phyloP scores from a whole-genome alignment of 192 early-diverging fungal genomes.

The Jimgerdemannia lactiflua region DNA sequence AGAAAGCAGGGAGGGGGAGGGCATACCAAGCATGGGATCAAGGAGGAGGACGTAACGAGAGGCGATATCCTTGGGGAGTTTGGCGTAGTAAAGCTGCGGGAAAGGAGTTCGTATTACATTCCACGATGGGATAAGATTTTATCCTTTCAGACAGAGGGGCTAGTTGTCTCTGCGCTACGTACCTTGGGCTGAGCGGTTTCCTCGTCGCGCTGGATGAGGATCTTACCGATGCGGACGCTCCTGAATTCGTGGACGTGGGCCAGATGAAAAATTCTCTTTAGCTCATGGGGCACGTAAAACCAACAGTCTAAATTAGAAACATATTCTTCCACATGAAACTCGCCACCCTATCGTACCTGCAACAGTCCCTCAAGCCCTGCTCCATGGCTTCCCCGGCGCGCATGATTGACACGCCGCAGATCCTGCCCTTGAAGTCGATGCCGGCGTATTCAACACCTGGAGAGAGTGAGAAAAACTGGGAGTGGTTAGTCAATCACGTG shows the following conservation, averaged over 20 bases:
- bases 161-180: background rate
- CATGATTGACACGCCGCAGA: conserved; percentile 97
- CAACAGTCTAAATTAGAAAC: background rate
- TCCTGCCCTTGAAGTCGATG: conserved; percentile 77
- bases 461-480: conserved; percentile 11
- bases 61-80: conserved; percentile 85
- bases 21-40: conserved; percentile 90
- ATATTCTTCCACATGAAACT: background rate
- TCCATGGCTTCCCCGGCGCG: conserved; percentile 95
- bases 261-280: background rate
- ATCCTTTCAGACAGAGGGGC: background rate
- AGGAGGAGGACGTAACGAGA: conserved; percentile 81
- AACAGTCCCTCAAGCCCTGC: conserved; percentile 81
- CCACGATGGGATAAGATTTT: background rate
- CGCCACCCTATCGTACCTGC: conserved; percentile 36
- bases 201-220: conserved; percentile 94
- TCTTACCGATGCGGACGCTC: conserved; percentile 93
- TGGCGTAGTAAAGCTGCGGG: conserved; percentile 80
- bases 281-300: background rate
- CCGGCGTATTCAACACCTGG: conserved; percentile 63
- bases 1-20: background rate
- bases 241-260: conserved; percentile 24
- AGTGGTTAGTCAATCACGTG: conserved; percentile 8
- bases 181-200: conserved; percentile 85
- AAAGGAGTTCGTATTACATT: background rate